A percentile compares a stretch with the other conserved stretches of the same genome.
phyloP scores from a whole-genome alignment of 495 filamentous ascomycete species.

The Bacidia gigantensis region DNA sequence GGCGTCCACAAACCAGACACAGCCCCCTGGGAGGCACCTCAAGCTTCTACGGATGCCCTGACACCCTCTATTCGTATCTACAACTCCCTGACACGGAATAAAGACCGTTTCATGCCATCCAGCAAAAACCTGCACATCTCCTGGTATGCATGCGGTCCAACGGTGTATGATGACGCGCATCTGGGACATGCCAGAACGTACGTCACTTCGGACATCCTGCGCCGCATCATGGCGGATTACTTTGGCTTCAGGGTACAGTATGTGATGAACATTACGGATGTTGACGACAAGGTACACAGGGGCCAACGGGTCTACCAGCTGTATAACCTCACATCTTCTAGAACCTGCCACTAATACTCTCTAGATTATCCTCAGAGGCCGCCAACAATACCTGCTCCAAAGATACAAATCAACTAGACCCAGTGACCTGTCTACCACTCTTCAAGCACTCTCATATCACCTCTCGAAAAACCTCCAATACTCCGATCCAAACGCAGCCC shows the following conservation, averaged over 20 bases:
- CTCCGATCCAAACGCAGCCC: slow-evolving; percentile 35
- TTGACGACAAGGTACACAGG: slow-evolving; percentile 70
- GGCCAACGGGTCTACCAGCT: neutral
- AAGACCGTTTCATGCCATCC: slow-evolving; percentile 63
- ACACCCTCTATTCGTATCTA: slow-evolving; percentile 42
- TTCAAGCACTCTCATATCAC: slow-evolving; percentile 54
- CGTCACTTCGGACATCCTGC: slow-evolving; percentile 84
- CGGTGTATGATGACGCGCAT: slow-evolving; percentile 85
- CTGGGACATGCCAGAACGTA: slow-evolving; percentile 88
- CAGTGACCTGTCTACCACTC: slow-evolving; percentile 21
- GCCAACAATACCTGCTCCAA: slow-evolving; percentile 60
- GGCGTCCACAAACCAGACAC: too few relatives aligned
- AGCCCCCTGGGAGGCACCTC: too few relatives aligned
- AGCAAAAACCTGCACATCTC: slow-evolving; percentile 57
- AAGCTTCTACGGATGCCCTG: too few relatives aligned
- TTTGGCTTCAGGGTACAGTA: slow-evolving; percentile 78
- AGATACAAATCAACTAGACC: slow-evolving; percentile 36
- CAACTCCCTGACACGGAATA: slow-evolving; percentile 63
- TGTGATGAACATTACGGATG: slow-evolving; percentile 93
- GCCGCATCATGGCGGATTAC: slow-evolving; percentile 73
- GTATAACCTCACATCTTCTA: neutral
- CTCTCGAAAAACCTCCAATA: slow-evolving; percentile 55
- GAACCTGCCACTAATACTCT: neutral
- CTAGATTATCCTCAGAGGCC: slow-evolving; percentile 70
- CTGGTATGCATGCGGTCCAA: slow-evolving; percentile 89